These are phyloP conservation scores for Tetraselmis striata DNA, from an alignment of 139 green algal species.

Conservation along the genomic window DNA sequence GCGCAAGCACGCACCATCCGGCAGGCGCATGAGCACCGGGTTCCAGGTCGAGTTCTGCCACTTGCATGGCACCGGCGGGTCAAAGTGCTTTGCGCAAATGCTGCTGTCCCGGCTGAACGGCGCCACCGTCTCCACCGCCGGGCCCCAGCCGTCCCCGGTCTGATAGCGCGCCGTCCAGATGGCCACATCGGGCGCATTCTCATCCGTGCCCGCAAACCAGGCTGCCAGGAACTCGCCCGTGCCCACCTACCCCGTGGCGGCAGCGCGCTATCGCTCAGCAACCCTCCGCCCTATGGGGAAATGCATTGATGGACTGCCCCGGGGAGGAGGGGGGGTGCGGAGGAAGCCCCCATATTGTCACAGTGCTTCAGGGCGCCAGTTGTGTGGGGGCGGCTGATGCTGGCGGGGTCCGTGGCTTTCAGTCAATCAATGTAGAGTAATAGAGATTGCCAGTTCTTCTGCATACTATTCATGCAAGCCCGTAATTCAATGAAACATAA, in stretches of 20 bases:
- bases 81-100: neutral
- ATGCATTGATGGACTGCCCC: neutral
- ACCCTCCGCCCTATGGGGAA: neutral
- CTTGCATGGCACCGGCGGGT: neutral
- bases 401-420: neutral
- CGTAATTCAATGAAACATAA: no score
- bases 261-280: neutral
- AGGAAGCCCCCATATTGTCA: neutral
- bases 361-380: neutral
- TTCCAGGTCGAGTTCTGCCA: neutral
- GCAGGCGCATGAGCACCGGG: neutral
- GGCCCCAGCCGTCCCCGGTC: neutral
- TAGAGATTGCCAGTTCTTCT: no score
- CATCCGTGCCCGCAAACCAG: neutral
- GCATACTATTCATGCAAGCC: no score
- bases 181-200: neutral
- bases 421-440: neutral
- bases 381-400: neutral
- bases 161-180: neutral
- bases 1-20: neutral
- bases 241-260: neutral
- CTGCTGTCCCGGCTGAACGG: neutral
- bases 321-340: neutral
- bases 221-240: neutral
- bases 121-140: neutral